Evolutionary conservation across 1,284 basidiomycete species (phyloP).

Genomic region (Phenoliferia sp.): DNA sequence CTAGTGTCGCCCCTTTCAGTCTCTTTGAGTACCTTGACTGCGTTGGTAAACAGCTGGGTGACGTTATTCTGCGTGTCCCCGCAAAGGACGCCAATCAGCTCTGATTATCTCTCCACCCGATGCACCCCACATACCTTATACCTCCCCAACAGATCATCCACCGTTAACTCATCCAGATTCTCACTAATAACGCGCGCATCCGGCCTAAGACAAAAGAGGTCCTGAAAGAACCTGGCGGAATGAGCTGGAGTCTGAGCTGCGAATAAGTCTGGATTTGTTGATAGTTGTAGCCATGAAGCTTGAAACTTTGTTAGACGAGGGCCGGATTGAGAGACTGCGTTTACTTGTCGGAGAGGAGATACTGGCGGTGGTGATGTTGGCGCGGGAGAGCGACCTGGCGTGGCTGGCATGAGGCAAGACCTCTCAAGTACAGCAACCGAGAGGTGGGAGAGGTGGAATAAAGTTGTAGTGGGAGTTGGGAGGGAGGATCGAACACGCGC

Average conservation of each 20-base stretch:
- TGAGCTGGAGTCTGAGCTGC: background rate
- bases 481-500: too few species aligned
- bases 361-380: background rate
- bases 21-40: constrained; percentile 25
- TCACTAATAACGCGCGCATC: constrained; percentile 1
- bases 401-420: too few species aligned
- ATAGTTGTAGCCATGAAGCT: constrained; percentile 12
- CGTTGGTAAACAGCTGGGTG: constrained; percentile 28
- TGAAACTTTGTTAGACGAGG: constrained; percentile 5
- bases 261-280: constrained; percentile 13
- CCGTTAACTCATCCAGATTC: constrained; percentile 8
- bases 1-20: constrained; percentile 15
- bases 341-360: constrained; percentile 29
- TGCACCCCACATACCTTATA: constrained; percentile 7
- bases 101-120: background rate
- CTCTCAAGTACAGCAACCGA: background rate
- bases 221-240: constrained; percentile 21
- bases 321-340: background rate
- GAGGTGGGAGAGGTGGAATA: background rate
- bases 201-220: constrained; percentile 33
- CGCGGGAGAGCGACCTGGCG: background rate
- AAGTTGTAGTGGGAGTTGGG: background rate
- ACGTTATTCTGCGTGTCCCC: constrained; percentile 25
- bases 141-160: constrained; percentile 13
- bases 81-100: background rate